A percentile compares a stretch with the other conserved stretches of the same genome.
phyloP scores from a whole-genome alignment of 441 rosid species.

The Daphne laureola region DNA sequence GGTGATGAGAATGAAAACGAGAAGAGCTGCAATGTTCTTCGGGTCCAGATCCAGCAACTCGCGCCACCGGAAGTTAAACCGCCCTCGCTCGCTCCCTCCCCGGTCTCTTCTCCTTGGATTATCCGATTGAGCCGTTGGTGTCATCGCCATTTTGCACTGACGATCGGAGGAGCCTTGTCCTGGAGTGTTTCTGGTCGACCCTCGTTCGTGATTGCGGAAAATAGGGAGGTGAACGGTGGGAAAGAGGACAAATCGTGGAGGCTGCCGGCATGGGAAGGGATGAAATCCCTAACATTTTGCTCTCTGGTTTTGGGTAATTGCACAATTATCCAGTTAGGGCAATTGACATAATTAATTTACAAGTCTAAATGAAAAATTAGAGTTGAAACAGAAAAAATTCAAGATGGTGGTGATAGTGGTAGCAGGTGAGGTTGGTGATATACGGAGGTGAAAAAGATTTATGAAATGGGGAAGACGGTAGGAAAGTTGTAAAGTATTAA shows the following conservation, averaged over 20 bases:
- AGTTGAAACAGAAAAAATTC: too few species aligned
- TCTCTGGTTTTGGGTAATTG: not conserved
- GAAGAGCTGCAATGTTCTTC: conserved; percentile 75
- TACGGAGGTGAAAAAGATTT: too few species aligned
- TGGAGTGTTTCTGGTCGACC: not conserved
- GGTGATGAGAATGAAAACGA: conserved; percentile 69
- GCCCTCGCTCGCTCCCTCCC: conserved; percentile 13
- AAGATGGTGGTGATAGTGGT: too few species aligned
- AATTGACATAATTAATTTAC: too few species aligned
- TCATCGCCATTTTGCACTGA: conserved; percentile 26
- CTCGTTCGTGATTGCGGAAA: not conserved
- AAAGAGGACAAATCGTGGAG: not conserved
- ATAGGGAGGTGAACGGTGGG: conserved; percentile 2
- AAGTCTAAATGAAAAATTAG: too few species aligned
- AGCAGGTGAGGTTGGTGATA: too few species aligned
- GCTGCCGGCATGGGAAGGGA: conserved; percentile 13
- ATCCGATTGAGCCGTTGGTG: not conserved
- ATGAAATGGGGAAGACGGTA: too few species aligned
- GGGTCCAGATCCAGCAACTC: conserved; percentile 65
- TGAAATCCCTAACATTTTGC: conserved; percentile 23
- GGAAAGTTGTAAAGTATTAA: too few species aligned
- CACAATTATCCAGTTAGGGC: too few species aligned
- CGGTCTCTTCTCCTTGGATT: conserved; percentile 7
- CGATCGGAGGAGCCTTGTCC: conserved; percentile 13
- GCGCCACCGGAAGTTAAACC: conserved; percentile 43